Evolutionary conservation across 305 asterid genomes (phyloP).

Genomic region (Fraxinus floribunda): DNA sequence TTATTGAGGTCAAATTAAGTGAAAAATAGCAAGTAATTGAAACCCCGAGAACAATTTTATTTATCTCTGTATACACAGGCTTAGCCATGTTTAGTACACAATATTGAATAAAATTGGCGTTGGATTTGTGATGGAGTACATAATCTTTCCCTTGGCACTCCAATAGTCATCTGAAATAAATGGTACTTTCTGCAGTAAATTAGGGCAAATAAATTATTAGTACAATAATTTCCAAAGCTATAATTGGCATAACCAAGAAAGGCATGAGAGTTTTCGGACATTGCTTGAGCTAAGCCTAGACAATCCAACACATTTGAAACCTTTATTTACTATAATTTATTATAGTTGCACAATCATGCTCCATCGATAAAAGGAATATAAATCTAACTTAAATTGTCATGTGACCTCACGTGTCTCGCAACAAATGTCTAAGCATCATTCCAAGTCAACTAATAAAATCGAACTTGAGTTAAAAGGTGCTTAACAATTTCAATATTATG

Average conservation of each 20-base stretch:
- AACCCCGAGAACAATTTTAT: too few species aligned
- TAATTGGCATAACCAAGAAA: too few species aligned
- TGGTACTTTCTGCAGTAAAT: conserved; percentile 72
- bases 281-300: too few species aligned
- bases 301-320: not conserved
- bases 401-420: not conserved
- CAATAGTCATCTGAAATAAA: conserved; percentile 69
- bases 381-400: too few species aligned
- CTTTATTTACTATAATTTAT: too few species aligned
- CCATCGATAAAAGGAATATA: not conserved
- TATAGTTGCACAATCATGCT: too few species aligned
- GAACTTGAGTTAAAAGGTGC: not conserved
- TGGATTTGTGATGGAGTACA: not conserved
- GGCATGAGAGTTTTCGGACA: too few species aligned
- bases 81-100: not conserved
- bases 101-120: not conserved
- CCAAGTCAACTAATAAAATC: not conserved
- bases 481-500: not conserved
- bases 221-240: too few species aligned
- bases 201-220: not conserved
- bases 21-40: not conserved
- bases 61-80: not conserved
- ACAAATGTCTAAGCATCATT: not conserved
- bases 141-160: conserved; percentile 67
- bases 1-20: not conserved